Evolutionary conservation across 768 basidiomycete species (phyloP).

Genomic region (Kwoniella newhampshirensis): DNA sequence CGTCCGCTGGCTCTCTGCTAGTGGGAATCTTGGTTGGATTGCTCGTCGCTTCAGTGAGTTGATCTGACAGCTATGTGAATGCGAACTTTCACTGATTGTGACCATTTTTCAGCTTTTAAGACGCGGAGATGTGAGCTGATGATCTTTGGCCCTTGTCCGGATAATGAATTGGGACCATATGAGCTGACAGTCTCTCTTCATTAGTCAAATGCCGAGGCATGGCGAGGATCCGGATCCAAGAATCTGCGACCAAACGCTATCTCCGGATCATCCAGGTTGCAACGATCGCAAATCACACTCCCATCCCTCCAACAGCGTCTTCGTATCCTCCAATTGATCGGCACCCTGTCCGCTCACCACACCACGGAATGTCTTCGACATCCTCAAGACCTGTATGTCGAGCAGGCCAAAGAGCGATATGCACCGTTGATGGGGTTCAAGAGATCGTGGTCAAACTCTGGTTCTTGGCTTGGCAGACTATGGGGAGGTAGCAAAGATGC

Average conservation of each 20-base stretch:
- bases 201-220: slow-evolving; percentile 30
- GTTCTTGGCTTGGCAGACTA: slow-evolving; percentile 36
- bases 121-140: slow-evolving; percentile 37
- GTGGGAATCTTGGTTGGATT: slow-evolving; percentile 50
- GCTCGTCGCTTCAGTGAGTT: slow-evolving; percentile 48
- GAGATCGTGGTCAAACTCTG: slow-evolving; percentile 53
- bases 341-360: slow-evolving; percentile 83
- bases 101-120: slow-evolving; percentile 36
- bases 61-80: background rate
- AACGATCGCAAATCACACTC: slow-evolving; percentile 54
- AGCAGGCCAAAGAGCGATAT: slow-evolving; percentile 85
- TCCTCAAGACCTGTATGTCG: slow-evolving; percentile 77
- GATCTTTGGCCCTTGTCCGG: background rate
- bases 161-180: background rate
- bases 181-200: background rate
- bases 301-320: slow-evolving; percentile 81
- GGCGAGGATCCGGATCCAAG: slow-evolving; percentile 37
- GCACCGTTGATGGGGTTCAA: slow-evolving; percentile 76
- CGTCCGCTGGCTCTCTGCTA: slow-evolving; percentile 47
- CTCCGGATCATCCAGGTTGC: slow-evolving; percentile 34
- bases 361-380: slow-evolving; percentile 86
- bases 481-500: slow-evolving; percentile 34
- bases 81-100: background rate
- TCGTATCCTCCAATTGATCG: slow-evolving; percentile 81
- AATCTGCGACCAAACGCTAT: slow-evolving; percentile 39